Percentiles rank a stretch among this genome's conserved stretches.
phyloP scores from a whole-genome alignment of 495 filamentous ascomycete species.

The Penicillium crystallinum region DNA sequence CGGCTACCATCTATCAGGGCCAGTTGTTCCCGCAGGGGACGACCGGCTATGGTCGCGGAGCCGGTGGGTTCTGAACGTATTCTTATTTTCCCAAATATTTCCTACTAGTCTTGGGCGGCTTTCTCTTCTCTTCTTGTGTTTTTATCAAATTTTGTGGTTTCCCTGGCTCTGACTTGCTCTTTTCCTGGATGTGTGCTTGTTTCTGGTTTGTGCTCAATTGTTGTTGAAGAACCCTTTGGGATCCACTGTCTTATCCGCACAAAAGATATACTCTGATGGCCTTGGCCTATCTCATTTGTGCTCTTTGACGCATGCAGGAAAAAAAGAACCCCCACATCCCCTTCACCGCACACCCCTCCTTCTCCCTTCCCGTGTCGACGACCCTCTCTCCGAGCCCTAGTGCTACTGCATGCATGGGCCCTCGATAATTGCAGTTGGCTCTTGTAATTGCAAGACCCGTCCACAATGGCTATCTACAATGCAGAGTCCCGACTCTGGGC shows the following conservation, averaged over 20 bases:
- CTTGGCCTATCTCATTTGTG: constrained; percentile 3
- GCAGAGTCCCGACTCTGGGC: neutral
- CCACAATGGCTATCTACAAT: neutral
- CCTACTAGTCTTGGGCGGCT: constrained; percentile 26
- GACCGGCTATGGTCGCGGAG: constrained; percentile 15
- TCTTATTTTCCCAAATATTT: neutral
- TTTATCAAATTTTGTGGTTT: constrained; percentile 9
- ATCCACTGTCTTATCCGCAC: constrained; percentile 1
- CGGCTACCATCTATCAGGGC: constrained; percentile 24
- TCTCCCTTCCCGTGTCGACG: neutral
- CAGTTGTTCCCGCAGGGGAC: constrained; percentile 19
- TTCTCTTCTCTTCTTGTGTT: constrained; percentile 20
- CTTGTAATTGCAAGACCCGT: neutral
- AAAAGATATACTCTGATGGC: neutral
- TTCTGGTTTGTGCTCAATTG: constrained; percentile 1
- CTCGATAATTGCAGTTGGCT: neutral
- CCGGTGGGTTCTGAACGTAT: constrained; percentile 15
- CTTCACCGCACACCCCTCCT: constrained; percentile 2
- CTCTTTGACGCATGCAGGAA: neutral
- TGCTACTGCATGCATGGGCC: neutral
- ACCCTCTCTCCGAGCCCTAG: neutral
- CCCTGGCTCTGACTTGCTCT: neutral
- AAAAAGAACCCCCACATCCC: neutral
- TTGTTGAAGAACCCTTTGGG: neutral
- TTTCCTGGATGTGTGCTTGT: constrained; percentile 5